These are phyloP conservation scores for Limonomyces culmigenus DNA, from an alignment of 1,284 basidiomycete genomes.

Conservation along the genomic window DNA sequence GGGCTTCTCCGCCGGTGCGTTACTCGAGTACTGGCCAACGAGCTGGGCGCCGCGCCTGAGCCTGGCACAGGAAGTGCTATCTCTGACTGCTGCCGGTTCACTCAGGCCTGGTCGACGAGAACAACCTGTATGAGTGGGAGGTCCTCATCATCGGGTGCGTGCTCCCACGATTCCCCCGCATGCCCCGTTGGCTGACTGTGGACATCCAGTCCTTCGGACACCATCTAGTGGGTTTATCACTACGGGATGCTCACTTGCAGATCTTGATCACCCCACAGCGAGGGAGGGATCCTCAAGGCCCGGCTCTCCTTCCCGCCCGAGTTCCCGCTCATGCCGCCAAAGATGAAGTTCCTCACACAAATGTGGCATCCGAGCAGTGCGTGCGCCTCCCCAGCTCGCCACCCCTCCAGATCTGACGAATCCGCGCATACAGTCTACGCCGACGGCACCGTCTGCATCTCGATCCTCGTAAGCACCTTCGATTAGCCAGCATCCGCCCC, in stretches of 20 bases:
- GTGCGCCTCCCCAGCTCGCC: neutral
- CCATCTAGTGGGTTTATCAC: constrained; percentile 52
- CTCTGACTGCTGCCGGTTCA: constrained; percentile 1
- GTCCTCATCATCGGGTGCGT: constrained; percentile 83
- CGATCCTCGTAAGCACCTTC: constrained; percentile 62
- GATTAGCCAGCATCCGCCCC: constrained; percentile 4
- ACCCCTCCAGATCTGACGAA: neutral
- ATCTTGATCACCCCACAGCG: constrained; percentile 25
- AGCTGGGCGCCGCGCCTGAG: too few relatives aligned
- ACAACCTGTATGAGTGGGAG: constrained; percentile 89
- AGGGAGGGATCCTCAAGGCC: constrained; percentile 88
- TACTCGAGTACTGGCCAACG: constrained; percentile 6
- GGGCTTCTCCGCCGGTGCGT: constrained; percentile 80
- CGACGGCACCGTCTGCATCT: constrained; percentile 87
- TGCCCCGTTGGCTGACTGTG: constrained; percentile 4
- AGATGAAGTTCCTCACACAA: constrained; percentile 87
- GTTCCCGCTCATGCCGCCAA: constrained; percentile 85
- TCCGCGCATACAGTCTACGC: constrained; percentile 51
- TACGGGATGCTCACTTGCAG: neutral
- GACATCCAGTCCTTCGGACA: constrained; percentile 61
- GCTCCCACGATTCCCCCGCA: constrained; percentile 1
- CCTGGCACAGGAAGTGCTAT: constrained; percentile 1
- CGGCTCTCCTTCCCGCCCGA: constrained; percentile 77
- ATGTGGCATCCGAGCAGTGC: constrained; percentile 99
- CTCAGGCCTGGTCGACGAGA: constrained; percentile 79